Percentiles rank a stretch among this genome's conserved stretches.
phyloP scores from a whole-genome alignment of 164 flowering plant genomes.

The Aristolochia californica region DNA sequence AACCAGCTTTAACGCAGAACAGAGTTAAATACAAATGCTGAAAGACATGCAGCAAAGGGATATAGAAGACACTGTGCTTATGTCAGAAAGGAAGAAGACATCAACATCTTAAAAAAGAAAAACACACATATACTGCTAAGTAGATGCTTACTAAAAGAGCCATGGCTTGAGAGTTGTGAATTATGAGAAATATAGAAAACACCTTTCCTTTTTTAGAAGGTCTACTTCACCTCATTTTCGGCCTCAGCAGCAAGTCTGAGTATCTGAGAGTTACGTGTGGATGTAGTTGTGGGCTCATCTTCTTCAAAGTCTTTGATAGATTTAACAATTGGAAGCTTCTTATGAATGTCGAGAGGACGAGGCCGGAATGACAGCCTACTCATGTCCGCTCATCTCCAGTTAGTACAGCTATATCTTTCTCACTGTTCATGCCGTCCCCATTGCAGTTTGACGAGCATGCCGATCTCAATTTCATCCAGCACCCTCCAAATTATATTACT shows the following conservation, averaged over 20 bases:
- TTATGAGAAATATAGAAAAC: background rate
- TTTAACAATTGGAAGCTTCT: constrained; percentile 89
- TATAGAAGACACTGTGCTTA: too few species aligned
- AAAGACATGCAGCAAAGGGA: too few species aligned
- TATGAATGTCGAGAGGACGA: constrained; percentile 93
- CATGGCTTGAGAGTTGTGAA: background rate
- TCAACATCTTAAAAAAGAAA: too few species aligned
- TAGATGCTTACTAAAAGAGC: background rate
- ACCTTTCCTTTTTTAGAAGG: background rate
- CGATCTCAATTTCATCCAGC: background rate
- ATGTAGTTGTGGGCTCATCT: constrained; percentile 58
- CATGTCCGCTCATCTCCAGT: constrained; percentile 44
- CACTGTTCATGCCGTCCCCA: constrained; percentile 14
- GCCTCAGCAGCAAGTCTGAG: constrained; percentile 47
- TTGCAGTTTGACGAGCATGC: constrained; percentile 5
- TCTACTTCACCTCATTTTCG: constrained; percentile 43
- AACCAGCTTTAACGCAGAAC: too few species aligned
- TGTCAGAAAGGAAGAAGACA: too few species aligned
- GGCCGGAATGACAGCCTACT: constrained; percentile 90
- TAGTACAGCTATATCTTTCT: constrained; percentile 10
- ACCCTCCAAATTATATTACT: too few species aligned
- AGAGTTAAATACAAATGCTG: too few species aligned
- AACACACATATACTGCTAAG: too few species aligned
- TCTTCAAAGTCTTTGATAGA: constrained; percentile 89
- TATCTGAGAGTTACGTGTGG: constrained; percentile 70